Base-by-base conservation (phyloP, 148 eudicot genomes). In the Bassia scoparia region DNA sequence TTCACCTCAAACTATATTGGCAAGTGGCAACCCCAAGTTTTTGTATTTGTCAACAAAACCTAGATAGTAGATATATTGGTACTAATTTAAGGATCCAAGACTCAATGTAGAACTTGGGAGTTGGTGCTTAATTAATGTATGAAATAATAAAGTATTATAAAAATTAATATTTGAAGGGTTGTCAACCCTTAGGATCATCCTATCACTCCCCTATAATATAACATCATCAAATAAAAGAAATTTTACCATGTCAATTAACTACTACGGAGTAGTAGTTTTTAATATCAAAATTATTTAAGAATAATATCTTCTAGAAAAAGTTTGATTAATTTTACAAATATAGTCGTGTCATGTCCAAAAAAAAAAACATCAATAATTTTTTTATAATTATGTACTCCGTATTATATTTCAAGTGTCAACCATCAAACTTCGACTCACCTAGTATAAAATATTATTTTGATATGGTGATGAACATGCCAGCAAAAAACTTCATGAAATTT, bases 381-480 rank as follows among this genome's bases (percentile, higher is more conserved):
- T 27, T 46, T 7, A 21, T 62, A 0, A 34, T 18, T 20, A 20
- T 43, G 33, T 53, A n/a, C 29, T 53, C 33, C 15, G 10, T 17
- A 24, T 5, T 24, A 41, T 23, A 17, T 69, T 52, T 52, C 13
- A 41, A 34, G 30, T 37, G 20, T 34, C 53, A 49, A 23, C 44
- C 24, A 29, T 63, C 76, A 63, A 50, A 27, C 33, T 67, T 43
- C 26, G 26, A 23, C 35, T 41, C 17, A 41, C 58, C 26, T 52
- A 64, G 37, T 63, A 34, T 7, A 50, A 63, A 15, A 50, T 21
- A 33, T 15, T 31, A 35, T 5, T 63, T 73, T 7, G 43, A 3
- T 62, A 68, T 74, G 76, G 76, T 59, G 30, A 63, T 35, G 23
- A 24, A 35, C 35, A 15, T 64, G 76, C 76, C 76, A 74, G 35